Evolutionary conservation across 2,329 filamentous ascomycete genomes (phyloP).

Genomic region (Colletotrichum sp.): DNA sequence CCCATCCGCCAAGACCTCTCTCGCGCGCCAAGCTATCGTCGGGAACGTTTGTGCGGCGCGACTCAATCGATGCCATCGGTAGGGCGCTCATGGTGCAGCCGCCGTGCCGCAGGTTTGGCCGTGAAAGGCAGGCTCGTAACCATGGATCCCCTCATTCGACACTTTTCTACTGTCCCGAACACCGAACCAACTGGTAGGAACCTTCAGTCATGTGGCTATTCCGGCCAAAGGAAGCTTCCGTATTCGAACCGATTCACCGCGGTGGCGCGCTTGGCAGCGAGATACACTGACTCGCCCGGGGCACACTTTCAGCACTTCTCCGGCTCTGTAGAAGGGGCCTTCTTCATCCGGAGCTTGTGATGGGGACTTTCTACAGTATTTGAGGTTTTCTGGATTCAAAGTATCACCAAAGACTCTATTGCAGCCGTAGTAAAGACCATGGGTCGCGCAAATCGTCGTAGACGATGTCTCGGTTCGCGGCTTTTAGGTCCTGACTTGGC

Average conservation of each 20-base stretch:
- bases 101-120: neutral
- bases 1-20: neutral
- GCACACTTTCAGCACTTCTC: neutral
- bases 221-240: neutral
- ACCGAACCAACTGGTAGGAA: neutral
- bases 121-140: neutral
- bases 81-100: neutral
- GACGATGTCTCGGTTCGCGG: neutral
- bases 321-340: neutral
- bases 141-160: neutral
- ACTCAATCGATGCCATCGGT: neutral
- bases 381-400: neutral
- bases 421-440: neutral
- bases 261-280: neutral
- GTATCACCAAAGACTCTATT: neutral
- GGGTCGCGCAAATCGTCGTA: neutral
- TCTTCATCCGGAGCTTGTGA: too few species aligned
- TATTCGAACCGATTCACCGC: neutral
- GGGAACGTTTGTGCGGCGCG: constrained; percentile 1
- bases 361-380: neutral
- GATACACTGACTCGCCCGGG: neutral
- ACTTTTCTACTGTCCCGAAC: neutral
- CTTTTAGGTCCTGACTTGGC: constrained; percentile 1
- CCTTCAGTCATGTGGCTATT: neutral
- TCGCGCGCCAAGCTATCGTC: neutral